Evolutionary conservation across 495 filamentous ascomycete species (phyloP).

Genomic region (Daldinia grandis): DNA sequence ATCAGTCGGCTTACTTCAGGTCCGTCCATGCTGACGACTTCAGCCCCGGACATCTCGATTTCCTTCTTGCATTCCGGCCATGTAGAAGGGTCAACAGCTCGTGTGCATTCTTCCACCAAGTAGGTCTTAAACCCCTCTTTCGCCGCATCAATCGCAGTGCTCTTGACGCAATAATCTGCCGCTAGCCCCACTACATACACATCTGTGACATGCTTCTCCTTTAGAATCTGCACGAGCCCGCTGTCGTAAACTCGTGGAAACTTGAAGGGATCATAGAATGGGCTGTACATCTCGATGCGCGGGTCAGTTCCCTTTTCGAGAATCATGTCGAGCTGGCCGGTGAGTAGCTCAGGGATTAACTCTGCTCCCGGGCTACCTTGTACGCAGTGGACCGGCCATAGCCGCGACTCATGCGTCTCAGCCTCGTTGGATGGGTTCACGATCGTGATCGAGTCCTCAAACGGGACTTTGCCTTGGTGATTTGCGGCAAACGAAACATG

Average conservation of each 20-base stretch:
- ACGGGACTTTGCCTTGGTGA: constrained; percentile 74
- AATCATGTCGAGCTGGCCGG: constrained; percentile 64
- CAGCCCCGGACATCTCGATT: constrained; percentile 59
- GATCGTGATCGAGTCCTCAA: constrained; percentile 68
- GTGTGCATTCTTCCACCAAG: constrained; percentile 81
- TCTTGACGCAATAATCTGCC: constrained; percentile 87
- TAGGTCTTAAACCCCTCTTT: constrained; percentile 78
- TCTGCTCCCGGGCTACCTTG: constrained; percentile 75
- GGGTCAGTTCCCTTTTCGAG: constrained; percentile 80
- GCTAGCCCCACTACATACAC: constrained; percentile 88
- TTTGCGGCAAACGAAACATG: constrained; percentile 93
- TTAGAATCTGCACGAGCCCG: constrained; percentile 66
- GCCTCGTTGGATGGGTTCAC: constrained; percentile 70
- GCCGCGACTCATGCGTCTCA: constrained; percentile 70
- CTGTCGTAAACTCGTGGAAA: constrained; percentile 64
- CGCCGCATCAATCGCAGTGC: constrained; percentile 78
- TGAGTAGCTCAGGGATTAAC: constrained; percentile 77
- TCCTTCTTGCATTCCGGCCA: constrained; percentile 68
- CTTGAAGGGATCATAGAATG: constrained; percentile 76
- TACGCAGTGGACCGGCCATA: constrained; percentile 94
- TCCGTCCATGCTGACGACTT: constrained; percentile 54
- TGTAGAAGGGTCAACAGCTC: constrained; percentile 66
- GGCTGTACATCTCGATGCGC: constrained; percentile 89
- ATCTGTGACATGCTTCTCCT: constrained; percentile 68
- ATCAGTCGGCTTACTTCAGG: constrained; percentile 53